Percentiles rank a stretch among this genome's conserved stretches.
These are phyloP conservation scores for Colletotrichum falcatum DNA, from an alignment of 2,329 filamentous ascomycete species.

Conservation along the genomic window DNA sequence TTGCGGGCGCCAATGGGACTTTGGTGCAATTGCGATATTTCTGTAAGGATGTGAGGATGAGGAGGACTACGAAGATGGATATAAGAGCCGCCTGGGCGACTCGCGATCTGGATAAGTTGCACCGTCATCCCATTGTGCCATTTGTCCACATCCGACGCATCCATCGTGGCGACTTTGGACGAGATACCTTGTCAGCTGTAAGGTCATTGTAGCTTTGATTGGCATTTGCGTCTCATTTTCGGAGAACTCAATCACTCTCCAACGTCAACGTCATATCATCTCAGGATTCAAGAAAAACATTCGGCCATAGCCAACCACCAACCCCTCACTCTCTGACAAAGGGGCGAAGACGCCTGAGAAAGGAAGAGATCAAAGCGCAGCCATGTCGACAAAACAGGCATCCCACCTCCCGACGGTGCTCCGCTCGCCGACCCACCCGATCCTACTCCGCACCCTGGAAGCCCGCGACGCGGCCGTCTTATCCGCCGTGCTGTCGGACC, in stretches of 20 bases:
- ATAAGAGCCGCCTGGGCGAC: background rate
- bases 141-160: background rate
- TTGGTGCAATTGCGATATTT: background rate
- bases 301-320: too few species aligned
- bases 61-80: background rate
- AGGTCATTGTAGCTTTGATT: background rate
- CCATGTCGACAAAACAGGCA: constrained; percentile 37
- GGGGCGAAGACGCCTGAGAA: background rate
- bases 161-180: background rate
- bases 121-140: background rate
- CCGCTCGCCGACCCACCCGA: constrained; percentile 43
- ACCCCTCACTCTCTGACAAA: background rate
- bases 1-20: background rate
- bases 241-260: background rate
- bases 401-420: constrained; percentile 45
- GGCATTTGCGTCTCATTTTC: background rate
- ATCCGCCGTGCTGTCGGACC: constrained; percentile 46
- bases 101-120: background rate
- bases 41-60: background rate
- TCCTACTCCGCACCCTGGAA: constrained; percentile 45
- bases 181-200: background rate
- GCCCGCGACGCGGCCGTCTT: constrained; percentile 42
- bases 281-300: background rate
- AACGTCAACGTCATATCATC: background rate
- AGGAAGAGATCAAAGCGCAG: background rate